Evolutionary conservation across 2,329 filamentous ascomycete species (phyloP), one percentile per base, ranked within the genome.

Genomic region (Botrytis galanthina): DNA sequence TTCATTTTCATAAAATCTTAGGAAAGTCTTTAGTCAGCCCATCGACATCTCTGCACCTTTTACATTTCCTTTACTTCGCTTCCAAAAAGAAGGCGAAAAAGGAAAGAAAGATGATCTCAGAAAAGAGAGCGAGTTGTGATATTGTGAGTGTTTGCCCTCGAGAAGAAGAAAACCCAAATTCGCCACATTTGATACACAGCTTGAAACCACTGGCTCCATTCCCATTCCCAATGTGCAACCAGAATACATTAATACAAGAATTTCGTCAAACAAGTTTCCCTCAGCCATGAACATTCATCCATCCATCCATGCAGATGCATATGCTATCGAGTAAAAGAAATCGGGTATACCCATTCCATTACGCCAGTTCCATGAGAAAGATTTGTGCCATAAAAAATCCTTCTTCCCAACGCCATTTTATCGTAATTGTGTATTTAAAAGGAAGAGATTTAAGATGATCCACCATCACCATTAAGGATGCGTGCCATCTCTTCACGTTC

Each of bases 271-370:
- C 66, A 68, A 42, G 9, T 26, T 57, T 29, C n/a, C 66, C 32
- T 57, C 32, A 57, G 42, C 37, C 48, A 69, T 69, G 39, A 54
- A 26, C 64, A 22, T 32, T n/a, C 66, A 57, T 57, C n/a, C 51
- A 29, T n/a, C 3, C n/a, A 57, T n/a, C 48, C 29, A 69, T 69
- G 48, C 37, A 69, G n/a, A 69, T 42, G 37, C n/a, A 42, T 2
- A 57, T 69, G 66, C 39, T 69, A 57, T 57, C 48, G n/a, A 9
- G n/a, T 66, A 69, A 67, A 69, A 69, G 48, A 69, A 44, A 42
- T 69, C 66, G 66, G 66, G 66, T 69, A 69, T 69, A 42, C 39
- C 66, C 48, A 69, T 69, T 69, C 66, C 51, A 42, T 29, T 57
- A 57, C 66, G 66, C 66, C 66, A 37, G 32, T 44, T 69, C 32